Evolutionary conservation across 352 stramenopile species (phyloP).

Genomic region (Phytophthora sojae): DNA sequence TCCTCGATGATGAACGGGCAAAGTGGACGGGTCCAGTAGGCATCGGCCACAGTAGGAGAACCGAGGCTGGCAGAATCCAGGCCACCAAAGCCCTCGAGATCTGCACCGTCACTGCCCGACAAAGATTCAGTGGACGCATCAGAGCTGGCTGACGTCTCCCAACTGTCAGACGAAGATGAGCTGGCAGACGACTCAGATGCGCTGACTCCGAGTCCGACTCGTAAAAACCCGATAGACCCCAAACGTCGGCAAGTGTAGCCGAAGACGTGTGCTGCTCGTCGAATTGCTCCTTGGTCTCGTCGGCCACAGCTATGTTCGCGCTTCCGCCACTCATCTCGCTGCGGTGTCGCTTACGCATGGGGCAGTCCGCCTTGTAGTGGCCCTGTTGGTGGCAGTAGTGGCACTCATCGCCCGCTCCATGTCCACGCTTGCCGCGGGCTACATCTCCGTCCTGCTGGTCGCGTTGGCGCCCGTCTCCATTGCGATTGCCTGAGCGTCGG

Average conservation of each 20-base stretch:
- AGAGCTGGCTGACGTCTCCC: too few species aligned
- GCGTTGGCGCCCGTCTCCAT: neutral
- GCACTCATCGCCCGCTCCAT: neutral
- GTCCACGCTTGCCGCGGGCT: neutral
- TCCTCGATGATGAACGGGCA: neutral
- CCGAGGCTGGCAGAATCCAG: neutral
- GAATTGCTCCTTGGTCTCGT: neutral
- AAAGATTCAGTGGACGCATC: too few species aligned
- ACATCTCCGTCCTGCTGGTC: neutral
- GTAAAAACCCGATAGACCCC: neutral
- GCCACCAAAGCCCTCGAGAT: neutral
- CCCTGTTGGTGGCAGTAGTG: neutral
- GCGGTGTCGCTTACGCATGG: neutral
- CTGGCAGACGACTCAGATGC: neutral
- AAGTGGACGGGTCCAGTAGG: neutral
- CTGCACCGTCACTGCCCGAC: neutral
- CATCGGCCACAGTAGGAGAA: neutral
- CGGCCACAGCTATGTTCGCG: neutral
- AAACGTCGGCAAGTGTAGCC: neutral
- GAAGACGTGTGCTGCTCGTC: neutral
- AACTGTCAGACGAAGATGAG: neutral
- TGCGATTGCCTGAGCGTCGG: neutral
- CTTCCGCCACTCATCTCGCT: neutral
- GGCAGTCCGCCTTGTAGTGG: neutral
- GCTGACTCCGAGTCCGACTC: neutral